phyloP scores from a whole-genome alignment of 306 rosid genomes.

The Vachellia collinsii region DNA sequence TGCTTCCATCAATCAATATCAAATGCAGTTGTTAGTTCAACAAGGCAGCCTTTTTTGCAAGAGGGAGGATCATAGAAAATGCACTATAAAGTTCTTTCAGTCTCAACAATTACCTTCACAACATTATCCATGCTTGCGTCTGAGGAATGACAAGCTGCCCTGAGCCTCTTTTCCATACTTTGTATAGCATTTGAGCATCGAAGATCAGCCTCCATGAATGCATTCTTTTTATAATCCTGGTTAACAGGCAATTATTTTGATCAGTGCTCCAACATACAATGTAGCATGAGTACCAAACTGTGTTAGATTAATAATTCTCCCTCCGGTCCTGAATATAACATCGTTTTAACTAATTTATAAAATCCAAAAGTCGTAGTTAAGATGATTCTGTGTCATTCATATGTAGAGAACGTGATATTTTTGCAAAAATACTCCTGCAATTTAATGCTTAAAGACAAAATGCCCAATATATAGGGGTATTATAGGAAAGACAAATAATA shows the following conservation, averaged over 20 bases:
- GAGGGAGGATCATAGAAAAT: not conserved
- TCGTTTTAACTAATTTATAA: too few species aligned
- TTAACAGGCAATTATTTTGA: conserved; percentile 28
- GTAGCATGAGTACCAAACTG: not conserved
- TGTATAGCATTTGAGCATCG: conserved; percentile 78
- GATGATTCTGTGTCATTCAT: not conserved
- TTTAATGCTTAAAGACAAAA: too few species aligned
- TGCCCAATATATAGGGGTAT: not conserved
- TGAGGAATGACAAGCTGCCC: conserved; percentile 87
- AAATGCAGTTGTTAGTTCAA: not conserved
- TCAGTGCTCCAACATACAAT: not conserved
- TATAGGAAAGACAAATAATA: too few species aligned
- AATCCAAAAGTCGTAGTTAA: not conserved
- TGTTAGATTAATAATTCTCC: not conserved
- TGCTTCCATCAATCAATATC: conserved; percentile 34
- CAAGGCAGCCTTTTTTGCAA: not conserved
- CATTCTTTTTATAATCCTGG: conserved; percentile 86
- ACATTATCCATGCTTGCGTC: conserved; percentile 78
- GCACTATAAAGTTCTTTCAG: not conserved
- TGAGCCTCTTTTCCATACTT: conserved; percentile 88
- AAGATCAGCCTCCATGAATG: conserved; percentile 89
- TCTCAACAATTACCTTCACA: conserved; percentile 62
- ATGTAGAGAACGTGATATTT: too few species aligned
- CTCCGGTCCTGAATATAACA: not conserved
- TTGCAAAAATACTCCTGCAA: not conserved